A percentile compares a stretch with the other conserved stretches of the same genome.
These are phyloP conservation scores for Paecilomyces variotii DNA, from an alignment of 2,329 filamentous ascomycete species.

Conservation along the genomic window DNA sequence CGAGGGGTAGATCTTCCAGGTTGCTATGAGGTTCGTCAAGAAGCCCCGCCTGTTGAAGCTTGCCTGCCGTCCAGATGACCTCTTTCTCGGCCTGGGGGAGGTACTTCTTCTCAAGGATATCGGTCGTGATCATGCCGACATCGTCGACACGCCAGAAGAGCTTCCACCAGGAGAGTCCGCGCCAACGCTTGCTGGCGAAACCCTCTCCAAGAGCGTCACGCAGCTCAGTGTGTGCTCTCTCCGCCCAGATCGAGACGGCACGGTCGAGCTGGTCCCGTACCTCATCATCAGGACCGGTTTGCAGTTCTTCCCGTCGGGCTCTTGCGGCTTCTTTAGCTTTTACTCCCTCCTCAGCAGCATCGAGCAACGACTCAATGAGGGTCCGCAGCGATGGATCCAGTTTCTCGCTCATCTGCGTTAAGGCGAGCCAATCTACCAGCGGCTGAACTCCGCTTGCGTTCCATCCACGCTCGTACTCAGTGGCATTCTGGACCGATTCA, in stretches of 20 bases:
- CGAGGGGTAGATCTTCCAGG: constrained; percentile 3
- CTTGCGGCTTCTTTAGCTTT: constrained; percentile 19
- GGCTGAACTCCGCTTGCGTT: constrained; percentile 60
- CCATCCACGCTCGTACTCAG: constrained; percentile 67
- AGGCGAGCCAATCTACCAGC: constrained; percentile 57
- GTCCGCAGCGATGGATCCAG: constrained; percentile 60
- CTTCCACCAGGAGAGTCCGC: constrained; percentile 84
- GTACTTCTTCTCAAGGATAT: constrained; percentile 70
- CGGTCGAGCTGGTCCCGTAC: constrained; percentile 46
- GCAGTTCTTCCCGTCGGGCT: constrained; percentile 20
- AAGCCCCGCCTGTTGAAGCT: constrained; percentile 59
- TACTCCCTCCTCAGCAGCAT: constrained; percentile 28
- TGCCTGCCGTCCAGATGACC: constrained; percentile 74
- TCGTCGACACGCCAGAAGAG: constrained; percentile 93
- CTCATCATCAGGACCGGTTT: constrained; percentile 32
- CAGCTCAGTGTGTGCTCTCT: constrained; percentile 73
- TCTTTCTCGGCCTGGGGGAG: constrained; percentile 70
- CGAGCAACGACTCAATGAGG: constrained; percentile 60
- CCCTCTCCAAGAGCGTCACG: constrained; percentile 70
- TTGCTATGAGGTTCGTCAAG: constrained; percentile 19
- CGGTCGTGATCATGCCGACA: constrained; percentile 71
- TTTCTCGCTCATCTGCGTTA: constrained; percentile 28
- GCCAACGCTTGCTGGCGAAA: constrained; percentile 69
- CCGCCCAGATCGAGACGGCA: constrained; percentile 64
- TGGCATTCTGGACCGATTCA: constrained; percentile 59